phyloP scores from a whole-genome alignment of 495 filamentous ascomycete species.

The Annulohypoxylon stygium region DNA sequence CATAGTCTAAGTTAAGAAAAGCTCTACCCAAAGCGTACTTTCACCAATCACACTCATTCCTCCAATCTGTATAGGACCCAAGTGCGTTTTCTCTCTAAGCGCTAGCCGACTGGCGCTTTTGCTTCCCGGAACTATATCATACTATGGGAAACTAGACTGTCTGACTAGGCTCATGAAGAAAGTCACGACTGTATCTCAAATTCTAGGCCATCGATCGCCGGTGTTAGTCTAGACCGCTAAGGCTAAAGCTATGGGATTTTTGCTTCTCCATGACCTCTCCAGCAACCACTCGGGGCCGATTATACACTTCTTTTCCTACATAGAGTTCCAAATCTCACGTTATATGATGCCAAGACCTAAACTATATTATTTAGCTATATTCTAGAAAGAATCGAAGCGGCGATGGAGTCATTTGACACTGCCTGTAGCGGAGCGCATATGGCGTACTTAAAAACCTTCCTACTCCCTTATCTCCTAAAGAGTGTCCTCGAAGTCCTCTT shows the following conservation, averaged over 20 bases:
- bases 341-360: constrained; percentile 1
- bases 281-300: background rate
- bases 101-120: background rate
- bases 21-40: background rate
- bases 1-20: background rate
- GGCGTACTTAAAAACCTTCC: constrained; percentile 17
- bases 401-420: background rate
- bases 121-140: constrained; percentile 9
- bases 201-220: background rate
- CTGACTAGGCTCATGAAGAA: background rate
- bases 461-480: background rate
- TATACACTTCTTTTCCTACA: background rate
- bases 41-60: background rate
- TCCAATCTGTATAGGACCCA: background rate
- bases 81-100: background rate
- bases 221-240: constrained; percentile 1
- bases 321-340: background rate
- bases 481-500: background rate
- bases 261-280: background rate
- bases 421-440: background rate
- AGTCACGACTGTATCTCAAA: background rate
- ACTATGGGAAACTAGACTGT: background rate
- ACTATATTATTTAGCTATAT: background rate
- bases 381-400: background rate
- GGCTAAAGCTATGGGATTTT: background rate